Base-by-base conservation (phyloP, 1,284 basidiomycete genomes). In the Cutaneotrichosporon sp. region DNA sequence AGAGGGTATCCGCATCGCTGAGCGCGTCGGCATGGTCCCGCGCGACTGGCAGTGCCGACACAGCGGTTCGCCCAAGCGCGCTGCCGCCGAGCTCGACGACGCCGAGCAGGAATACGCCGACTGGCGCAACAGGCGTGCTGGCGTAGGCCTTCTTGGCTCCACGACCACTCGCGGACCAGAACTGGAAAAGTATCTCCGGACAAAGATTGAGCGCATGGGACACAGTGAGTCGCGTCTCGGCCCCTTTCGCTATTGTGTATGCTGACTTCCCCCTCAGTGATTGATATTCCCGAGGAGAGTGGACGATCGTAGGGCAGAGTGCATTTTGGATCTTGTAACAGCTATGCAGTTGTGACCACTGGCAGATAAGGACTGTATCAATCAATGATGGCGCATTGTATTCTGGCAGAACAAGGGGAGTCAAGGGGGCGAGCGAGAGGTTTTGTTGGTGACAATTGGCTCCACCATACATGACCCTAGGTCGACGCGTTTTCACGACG, bases 181-280 rank as follows among this genome's bases (percentile, higher is more conserved):
- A 65, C 73, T 99, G 63, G 91, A 98, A 67, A 91, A 88, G 76
- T 99, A 99, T 70, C 75, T 99, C 64, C 82, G 89, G 67, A 98
- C 96, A 45, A 99, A 99, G 75, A 85, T 98, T 18, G 79, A 92
- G 68, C 80, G 87, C 55, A 99, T 99, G 96, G 96, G 96, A 10
- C 94, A 98, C 74, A 85, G 73, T 75, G 64, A 73, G 73, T 73
- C 2, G 30, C 7, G 20, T 20, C 14, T 40, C 13, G 46, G 8
- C 7, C n/a, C 14, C 30, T 21, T 13, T 43, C 14, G 41, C 21
- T 4, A 21, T n/a, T n/a, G 23, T 30, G 43, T 34, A 15, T 17
- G 46, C 34, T 17, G n/a, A 30, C 41, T 49, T 37, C 34, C 36
- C 15, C 17, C 10, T 8, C 49, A 55, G 53, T 60, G 55, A 60